These are phyloP conservation scores for Toxicodendron radicans DNA, from an alignment of 345 rosid genomes.

Conservation along the genomic window DNA sequence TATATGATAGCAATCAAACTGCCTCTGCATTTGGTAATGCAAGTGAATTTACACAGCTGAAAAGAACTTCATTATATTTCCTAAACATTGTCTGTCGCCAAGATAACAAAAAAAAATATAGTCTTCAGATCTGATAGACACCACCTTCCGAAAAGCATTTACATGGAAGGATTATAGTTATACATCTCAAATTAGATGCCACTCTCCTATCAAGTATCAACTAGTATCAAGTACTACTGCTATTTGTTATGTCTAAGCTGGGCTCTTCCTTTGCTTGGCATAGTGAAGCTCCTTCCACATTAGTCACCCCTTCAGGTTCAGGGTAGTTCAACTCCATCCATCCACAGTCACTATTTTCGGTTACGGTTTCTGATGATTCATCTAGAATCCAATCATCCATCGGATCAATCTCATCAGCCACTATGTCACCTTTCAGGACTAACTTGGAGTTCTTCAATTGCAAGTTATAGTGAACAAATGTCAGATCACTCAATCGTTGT, in stretches of 20 bases:
- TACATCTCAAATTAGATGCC: neutral
- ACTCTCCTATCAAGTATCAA: neutral
- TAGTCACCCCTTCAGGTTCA: neutral
- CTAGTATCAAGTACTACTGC: neutral
- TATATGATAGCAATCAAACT: no score
- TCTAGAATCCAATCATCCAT: slow-evolving; percentile 28
- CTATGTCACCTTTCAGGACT: neutral
- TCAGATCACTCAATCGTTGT: slow-evolving; percentile 20
- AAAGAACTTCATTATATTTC: neutral
- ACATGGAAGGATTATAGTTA: neutral
- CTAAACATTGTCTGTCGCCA: neutral
- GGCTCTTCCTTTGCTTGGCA: neutral
- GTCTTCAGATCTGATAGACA: neutral
- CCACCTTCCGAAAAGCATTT: neutral
- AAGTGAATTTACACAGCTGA: no score
- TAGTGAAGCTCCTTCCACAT: neutral
- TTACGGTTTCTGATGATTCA: neutral
- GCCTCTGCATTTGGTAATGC: neutral
- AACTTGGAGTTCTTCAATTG: slow-evolving; percentile 21
- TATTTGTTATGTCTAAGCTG: neutral
- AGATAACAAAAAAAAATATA: neutral
- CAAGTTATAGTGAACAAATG: slow-evolving; percentile 33
- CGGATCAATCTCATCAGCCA: slow-evolving; percentile 24
- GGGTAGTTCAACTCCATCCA: slow-evolving; percentile 4
- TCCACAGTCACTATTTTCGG: neutral